Evolutionary conservation across 805 yeast genomes (phyloP).

Genomic region (Kuraishia piskuri): DNA sequence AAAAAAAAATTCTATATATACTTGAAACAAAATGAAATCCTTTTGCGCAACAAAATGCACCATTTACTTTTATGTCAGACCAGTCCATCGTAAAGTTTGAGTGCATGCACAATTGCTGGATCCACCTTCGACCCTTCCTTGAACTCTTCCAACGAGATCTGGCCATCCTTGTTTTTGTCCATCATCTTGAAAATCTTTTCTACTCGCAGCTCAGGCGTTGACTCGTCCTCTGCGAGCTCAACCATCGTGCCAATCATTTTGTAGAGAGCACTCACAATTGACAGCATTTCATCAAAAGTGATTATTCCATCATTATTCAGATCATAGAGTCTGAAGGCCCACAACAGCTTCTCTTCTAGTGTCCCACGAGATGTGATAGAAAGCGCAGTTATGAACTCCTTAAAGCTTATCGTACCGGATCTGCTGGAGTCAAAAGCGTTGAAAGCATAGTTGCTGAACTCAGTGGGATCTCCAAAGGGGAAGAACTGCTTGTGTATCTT

Average conservation of each 20-base stretch:
- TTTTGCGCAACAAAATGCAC: background rate
- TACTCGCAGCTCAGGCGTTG: conserved; percentile 84
- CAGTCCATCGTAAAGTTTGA: conserved; percentile 54
- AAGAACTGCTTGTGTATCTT: conserved; percentile 93
- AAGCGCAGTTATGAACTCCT: conserved; percentile 83
- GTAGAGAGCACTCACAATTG: conserved; percentile 76
- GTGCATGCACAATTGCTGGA: conserved; percentile 64
- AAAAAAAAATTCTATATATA: background rate
- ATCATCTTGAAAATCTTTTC: conserved; percentile 68
- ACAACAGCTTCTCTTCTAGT: conserved; percentile 70
- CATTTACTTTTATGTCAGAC: conserved; percentile 30
- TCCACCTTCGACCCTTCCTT: conserved; percentile 72
- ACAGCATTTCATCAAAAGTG: conserved; percentile 67
- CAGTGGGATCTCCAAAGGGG: conserved; percentile 96
- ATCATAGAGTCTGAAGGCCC: conserved; percentile 91
- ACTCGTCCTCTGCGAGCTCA: conserved; percentile 77
- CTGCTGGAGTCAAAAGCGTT: conserved; percentile 80
- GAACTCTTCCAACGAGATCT: conserved; percentile 77
- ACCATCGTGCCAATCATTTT: conserved; percentile 96
- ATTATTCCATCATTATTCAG: conserved; percentile 81
- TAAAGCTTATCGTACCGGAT: conserved; percentile 79
- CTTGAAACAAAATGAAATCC: background rate
- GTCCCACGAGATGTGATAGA: conserved; percentile 84
- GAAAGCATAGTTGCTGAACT: conserved; percentile 82
- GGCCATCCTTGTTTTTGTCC: conserved; percentile 63